Conservation (phyloP, 441 rosid species). For the Dalechampia spathulata region DNA sequence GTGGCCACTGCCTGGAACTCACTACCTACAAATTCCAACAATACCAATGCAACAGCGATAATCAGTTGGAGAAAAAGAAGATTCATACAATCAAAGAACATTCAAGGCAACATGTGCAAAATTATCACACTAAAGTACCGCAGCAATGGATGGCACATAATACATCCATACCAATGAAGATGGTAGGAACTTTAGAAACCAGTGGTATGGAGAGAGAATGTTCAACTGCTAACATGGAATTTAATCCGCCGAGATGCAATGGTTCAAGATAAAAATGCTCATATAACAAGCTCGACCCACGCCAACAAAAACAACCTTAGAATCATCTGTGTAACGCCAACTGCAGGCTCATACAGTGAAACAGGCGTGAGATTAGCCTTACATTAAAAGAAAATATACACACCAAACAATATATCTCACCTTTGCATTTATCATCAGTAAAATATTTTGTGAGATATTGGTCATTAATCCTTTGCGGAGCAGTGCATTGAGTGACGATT, state of each 20-base stretch:
- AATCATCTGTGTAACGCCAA: too few relatives aligned
- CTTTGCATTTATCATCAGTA: conserved; percentile 78
- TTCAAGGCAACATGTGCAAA: too few relatives aligned
- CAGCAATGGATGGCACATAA: conserved; percentile 79
- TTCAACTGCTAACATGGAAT: conserved; percentile 56
- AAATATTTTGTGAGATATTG: conserved; percentile 62
- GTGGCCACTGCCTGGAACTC: conserved; percentile 79
- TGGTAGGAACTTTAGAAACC: conserved; percentile 62
- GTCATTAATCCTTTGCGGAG: conserved; percentile 56
- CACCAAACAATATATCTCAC: conserved; percentile 17
- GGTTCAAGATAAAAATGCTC: not conserved
- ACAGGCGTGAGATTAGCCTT: too few relatives aligned
- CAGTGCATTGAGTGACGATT: conserved; percentile 70
- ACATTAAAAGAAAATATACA: not conserved
- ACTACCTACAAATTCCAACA: conserved; percentile 35
- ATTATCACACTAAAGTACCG: too few relatives aligned
- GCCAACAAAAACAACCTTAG: not conserved
- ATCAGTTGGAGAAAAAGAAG: too few relatives aligned
- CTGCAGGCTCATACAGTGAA: too few relatives aligned
- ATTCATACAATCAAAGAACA: too few relatives aligned
- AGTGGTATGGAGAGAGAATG: conserved; percentile 59
- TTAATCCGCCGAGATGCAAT: conserved; percentile 74
- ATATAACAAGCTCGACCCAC: conserved; percentile 1
- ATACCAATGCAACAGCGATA: not conserved
- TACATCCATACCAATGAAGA: conserved; percentile 79